Evolutionary conservation across 2,329 filamentous ascomycete species (phyloP).

Genomic region (Colletotrichum tanaceti): DNA sequence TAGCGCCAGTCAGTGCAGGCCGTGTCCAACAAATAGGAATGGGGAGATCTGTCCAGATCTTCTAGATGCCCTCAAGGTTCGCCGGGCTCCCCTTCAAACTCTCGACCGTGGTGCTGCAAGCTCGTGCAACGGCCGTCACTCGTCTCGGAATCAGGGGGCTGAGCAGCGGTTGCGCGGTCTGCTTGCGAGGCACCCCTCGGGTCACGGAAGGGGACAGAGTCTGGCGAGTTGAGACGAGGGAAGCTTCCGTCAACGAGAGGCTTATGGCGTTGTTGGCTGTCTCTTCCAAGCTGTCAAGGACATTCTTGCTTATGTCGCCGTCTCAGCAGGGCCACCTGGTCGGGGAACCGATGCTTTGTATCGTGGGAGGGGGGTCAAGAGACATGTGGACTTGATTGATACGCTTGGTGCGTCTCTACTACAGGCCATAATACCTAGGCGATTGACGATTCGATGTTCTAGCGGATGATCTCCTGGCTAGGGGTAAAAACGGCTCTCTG

Average conservation of each 20-base stretch:
- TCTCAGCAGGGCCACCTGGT: conserved; percentile 10
- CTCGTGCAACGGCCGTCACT: background rate
- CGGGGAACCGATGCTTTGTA: background rate
- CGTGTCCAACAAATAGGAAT: background rate
- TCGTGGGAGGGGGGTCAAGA: background rate
- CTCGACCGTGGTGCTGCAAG: background rate
- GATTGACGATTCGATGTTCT: background rate
- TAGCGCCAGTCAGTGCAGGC: conserved; percentile 12
- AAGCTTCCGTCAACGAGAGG: conserved; percentile 16
- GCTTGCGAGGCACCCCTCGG: conserved; percentile 15
- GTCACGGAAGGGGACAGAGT: background rate
- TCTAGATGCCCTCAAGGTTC: background rate
- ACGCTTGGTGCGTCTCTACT: background rate
- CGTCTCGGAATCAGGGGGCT: background rate
- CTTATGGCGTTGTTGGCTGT: background rate
- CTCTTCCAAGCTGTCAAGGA: background rate
- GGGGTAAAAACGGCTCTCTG: too few relatives aligned
- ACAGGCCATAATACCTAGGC: too few relatives aligned
- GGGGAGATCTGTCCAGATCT: background rate
- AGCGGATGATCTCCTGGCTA: conserved; percentile 36
- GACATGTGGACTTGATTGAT: conserved; percentile 15
- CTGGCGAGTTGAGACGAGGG: conserved; percentile 18
- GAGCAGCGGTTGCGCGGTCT: conserved; percentile 18
- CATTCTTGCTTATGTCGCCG: background rate
- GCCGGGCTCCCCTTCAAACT: background rate